Base-by-base conservation (phyloP, 2,329 filamentous ascomycete species). In the Ciborinia camelliae region DNA sequence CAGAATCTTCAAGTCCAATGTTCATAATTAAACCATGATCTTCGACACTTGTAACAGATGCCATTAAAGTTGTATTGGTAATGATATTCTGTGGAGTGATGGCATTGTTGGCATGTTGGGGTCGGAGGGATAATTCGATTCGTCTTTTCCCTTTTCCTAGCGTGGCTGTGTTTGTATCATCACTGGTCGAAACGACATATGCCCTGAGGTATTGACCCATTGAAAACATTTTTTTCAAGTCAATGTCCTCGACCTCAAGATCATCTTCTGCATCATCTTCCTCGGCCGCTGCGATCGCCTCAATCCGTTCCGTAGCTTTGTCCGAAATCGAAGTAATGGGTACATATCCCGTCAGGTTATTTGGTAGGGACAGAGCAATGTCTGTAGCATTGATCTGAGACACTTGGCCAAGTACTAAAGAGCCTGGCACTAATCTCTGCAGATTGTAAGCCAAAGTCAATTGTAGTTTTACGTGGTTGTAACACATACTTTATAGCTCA, bases 11-110 rank as follows among this genome's bases (percentile, higher is more conserved):
- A 8, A 98, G 80, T 23, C 92, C 92, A 45, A 98, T 79, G 71
- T 97, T 92, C 92, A 99, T 97, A 64, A 98, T 86, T 65, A 95
- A 84, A 67, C 95, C 95, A 73, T 97, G 93, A 72, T 99, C 96
- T 77, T 99, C 94, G n/a, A 96, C 89, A 76, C 94, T 99, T 59
- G 84, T 79, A 32, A 99, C 88, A 0, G 92, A 89, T 2, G 92
- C 94, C 83, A 98, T 96, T 26, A 98, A 80, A 53, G 90, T 92
- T 69, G 82, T 83, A 73, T 96, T 89, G 48, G 84, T 78, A 12
- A 95, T 86, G 12, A 97, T 77, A 71, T 92, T 91, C 48, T 89
- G 86, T 69, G 86, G 84, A 4, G 84, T 81, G 28, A 99, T 80
- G 1, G 90, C 89, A 2, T 84, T 83, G 75, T 99, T 99, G 63